Percentiles rank a stretch among this genome's conserved stretches.
phyloP scores from a whole-genome alignment of 139 green algal genomes.

The Chlorella sp. region DNA sequence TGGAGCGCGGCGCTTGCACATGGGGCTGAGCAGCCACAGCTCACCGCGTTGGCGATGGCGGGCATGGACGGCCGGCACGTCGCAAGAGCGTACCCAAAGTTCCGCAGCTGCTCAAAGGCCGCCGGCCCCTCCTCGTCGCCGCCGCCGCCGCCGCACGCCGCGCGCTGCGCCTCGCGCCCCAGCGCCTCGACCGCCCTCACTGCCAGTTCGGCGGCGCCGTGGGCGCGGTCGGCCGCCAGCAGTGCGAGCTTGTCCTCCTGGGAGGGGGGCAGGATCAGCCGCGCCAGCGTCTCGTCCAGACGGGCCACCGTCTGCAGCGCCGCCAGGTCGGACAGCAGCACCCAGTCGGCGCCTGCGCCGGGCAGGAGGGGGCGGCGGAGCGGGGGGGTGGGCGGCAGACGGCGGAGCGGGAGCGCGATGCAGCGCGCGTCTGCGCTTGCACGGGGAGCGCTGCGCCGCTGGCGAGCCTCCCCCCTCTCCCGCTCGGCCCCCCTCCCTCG shows the following conservation, averaged over 20 bases:
- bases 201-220: constrained; percentile 47
- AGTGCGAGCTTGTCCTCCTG: constrained; percentile 9
- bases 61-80: constrained; percentile 38
- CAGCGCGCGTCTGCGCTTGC: too few relatives aligned
- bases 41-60: constrained; percentile 40
- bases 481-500: neutral
- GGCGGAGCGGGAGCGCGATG: too few relatives aligned
- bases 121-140: neutral
- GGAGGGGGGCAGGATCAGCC: neutral
- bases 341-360: constrained; percentile 17
- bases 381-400: too few relatives aligned
- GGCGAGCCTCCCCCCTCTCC: too few relatives aligned
- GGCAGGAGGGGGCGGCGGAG: neutral
- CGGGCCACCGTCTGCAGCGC: constrained; percentile 5
- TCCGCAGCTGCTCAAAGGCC: constrained; percentile 10
- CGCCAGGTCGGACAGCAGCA: neutral
- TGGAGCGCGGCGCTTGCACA: too few relatives aligned
- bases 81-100: constrained; percentile 42
- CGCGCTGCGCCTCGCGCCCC: neutral
- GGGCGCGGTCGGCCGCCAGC: constrained; percentile 31
- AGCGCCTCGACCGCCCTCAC: constrained; percentile 5
- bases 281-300: constrained; percentile 17
- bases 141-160: neutral
- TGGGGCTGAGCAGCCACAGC: too few relatives aligned
- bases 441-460: too few relatives aligned